Evolutionary conservation across 345 rosid species (phyloP).

Genomic region (Laguncularia racemosa): DNA sequence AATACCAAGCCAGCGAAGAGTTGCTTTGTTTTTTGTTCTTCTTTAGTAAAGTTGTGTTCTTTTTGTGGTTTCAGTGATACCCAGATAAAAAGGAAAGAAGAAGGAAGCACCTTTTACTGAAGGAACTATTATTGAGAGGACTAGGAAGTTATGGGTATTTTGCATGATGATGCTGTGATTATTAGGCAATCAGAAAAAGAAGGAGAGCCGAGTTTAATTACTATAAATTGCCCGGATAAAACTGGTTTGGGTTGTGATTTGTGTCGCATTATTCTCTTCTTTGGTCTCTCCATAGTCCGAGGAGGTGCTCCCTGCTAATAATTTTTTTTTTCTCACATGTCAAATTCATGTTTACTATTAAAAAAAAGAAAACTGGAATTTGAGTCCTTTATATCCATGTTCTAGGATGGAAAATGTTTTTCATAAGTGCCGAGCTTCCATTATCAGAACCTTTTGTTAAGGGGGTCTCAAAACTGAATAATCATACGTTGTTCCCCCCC

Average conservation of each 20-base stretch:
- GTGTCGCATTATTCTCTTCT: conserved; percentile 88
- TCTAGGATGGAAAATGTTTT: too few relatives aligned
- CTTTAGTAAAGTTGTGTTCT: too few relatives aligned
- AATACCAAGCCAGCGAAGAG: too few relatives aligned
- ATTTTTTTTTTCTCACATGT: background rate
- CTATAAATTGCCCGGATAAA: conserved; percentile 94
- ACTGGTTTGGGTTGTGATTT: conserved; percentile 93
- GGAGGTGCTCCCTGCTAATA: conserved; percentile 46
- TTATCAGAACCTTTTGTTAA: too few relatives aligned
- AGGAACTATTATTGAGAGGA: background rate
- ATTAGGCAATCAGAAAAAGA: conserved; percentile 63
- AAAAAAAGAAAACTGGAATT: too few relatives aligned
- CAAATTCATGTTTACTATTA: too few relatives aligned
- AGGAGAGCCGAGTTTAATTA: conserved; percentile 66
- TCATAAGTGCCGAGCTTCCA: too few relatives aligned
- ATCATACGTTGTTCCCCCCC: too few relatives aligned
- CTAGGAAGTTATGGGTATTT: conserved; percentile 54
- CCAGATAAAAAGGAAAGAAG: background rate
- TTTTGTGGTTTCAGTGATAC: too few relatives aligned
- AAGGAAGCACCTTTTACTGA: background rate
- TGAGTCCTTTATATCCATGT: too few relatives aligned
- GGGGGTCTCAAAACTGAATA: too few relatives aligned
- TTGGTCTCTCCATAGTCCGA: conserved; percentile 76
- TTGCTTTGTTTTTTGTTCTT: too few relatives aligned
- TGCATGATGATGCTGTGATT: conserved; percentile 77